Evolutionary conservation across 2,329 filamentous ascomycete genomes (phyloP).

Genomic region (Ascochyta rabiei): DNA sequence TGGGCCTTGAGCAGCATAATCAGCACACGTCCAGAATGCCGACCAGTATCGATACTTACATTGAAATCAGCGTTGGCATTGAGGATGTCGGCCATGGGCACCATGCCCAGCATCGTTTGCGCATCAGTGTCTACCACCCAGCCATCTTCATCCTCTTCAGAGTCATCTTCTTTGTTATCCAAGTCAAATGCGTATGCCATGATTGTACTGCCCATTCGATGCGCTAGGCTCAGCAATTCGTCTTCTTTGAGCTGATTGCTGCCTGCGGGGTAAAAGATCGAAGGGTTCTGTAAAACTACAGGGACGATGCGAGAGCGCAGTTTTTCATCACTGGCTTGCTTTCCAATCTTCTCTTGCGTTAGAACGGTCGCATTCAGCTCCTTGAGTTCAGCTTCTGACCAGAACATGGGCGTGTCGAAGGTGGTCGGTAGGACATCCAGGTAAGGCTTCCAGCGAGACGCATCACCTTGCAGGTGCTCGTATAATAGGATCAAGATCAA

Average conservation of each 20-base stretch:
- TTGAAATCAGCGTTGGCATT: conserved; percentile 36
- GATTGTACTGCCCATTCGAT: conserved; percentile 30
- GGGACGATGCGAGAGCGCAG: conserved; percentile 22
- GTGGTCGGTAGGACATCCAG: conserved; percentile 25
- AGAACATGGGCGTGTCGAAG: conserved; percentile 35
- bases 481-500: conserved; percentile 30
- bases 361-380: conserved; percentile 29
- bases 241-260: conserved; percentile 3
- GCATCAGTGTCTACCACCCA: conserved; percentile 34
- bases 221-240: conserved; percentile 28
- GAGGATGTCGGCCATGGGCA: conserved; percentile 33
- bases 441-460: conserved; percentile 32
- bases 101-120: conserved; percentile 31
- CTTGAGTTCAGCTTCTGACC: conserved; percentile 25
- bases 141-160: conserved; percentile 30
- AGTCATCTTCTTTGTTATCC: conserved; percentile 23
- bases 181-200: conserved; percentile 36
- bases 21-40: neutral
- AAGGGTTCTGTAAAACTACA: conserved; percentile 16
- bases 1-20: conserved; percentile 17
- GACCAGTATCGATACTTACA: conserved; percentile 2
- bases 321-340: conserved; percentile 27
- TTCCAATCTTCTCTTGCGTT: conserved; percentile 30
- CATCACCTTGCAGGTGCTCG: conserved; percentile 27
- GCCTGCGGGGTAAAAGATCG: conserved; percentile 18